Evolutionary conservation across 2,329 filamentous ascomycete species (phyloP).

Genomic region (Pseudofabraea citricarpa): DNA sequence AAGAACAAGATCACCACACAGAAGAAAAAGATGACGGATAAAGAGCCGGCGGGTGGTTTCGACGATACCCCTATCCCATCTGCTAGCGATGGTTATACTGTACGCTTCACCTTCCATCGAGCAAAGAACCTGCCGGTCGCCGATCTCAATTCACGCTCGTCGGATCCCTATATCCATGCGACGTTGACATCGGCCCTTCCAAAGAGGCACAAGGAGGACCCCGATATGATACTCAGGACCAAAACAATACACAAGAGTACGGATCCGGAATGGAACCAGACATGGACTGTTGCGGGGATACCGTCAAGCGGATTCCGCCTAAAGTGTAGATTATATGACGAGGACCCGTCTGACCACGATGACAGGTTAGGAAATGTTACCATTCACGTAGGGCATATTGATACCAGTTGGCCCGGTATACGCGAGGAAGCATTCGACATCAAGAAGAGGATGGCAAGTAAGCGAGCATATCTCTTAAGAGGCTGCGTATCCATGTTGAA

Average conservation of each 20-base stretch:
- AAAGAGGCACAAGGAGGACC: slow-evolving; percentile 80
- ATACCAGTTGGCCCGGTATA: slow-evolving; percentile 64
- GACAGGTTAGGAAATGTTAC: slow-evolving; percentile 86
- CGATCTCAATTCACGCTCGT: slow-evolving; percentile 71
- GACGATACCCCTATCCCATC: slow-evolving; percentile 73
- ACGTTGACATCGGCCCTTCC: slow-evolving; percentile 65
- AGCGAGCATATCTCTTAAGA: slow-evolving; percentile 75
- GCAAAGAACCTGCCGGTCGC: slow-evolving; percentile 78
- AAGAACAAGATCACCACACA: slow-evolving; percentile 26
- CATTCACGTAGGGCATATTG: slow-evolving; percentile 55
- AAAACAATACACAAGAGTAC: slow-evolving; percentile 67
- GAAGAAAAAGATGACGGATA: slow-evolving; percentile 25
- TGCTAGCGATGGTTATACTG: slow-evolving; percentile 72
- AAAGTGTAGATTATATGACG: slow-evolving; percentile 85
- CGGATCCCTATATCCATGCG: slow-evolving; percentile 78
- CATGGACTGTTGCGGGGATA: slow-evolving; percentile 86
- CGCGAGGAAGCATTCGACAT: slow-evolving; percentile 60
- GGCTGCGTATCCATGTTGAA: slow-evolving; percentile 60
- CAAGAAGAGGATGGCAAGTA: slow-evolving; percentile 82
- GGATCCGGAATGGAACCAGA: slow-evolving; percentile 75
- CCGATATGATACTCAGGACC: slow-evolving; percentile 68
- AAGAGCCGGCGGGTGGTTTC: slow-evolving; percentile 57
- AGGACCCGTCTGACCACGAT: slow-evolving; percentile 80
- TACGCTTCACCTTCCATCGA: slow-evolving; percentile 79
- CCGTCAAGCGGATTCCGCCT: slow-evolving; percentile 75